These are phyloP conservation scores for Boeremia exigua DNA, from an alignment of 2,329 filamentous ascomycete species.

Conservation along the genomic window DNA sequence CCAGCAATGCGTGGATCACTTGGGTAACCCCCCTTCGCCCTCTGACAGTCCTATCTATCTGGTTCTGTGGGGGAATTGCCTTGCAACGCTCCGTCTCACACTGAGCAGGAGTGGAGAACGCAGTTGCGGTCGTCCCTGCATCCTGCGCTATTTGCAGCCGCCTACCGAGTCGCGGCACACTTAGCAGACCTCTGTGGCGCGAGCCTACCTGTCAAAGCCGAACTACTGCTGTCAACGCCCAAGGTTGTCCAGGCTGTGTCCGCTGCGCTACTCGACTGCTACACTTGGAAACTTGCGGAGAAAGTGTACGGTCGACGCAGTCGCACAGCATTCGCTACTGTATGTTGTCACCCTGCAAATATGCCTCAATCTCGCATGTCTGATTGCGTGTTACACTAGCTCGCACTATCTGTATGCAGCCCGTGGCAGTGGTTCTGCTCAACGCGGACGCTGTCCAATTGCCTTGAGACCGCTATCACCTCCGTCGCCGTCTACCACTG, in stretches of 20 bases:
- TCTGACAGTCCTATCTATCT: conserved; percentile 5
- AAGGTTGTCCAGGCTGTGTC: conserved; percentile 77
- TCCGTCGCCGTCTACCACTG: conserved; percentile 79
- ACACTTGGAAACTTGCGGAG: conserved; percentile 81
- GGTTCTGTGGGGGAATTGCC: neutral
- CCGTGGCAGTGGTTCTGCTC: conserved; percentile 98
- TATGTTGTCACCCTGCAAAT: conserved; percentile 55
- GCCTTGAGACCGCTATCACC: conserved; percentile 87
- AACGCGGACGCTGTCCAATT: conserved; percentile 92
- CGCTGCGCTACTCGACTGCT: conserved; percentile 81
- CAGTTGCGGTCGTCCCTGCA: conserved; percentile 89
- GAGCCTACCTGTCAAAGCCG: conserved; percentile 64
- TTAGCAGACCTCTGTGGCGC: conserved; percentile 63
- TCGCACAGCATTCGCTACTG: conserved; percentile 71
- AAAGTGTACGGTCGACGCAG: conserved; percentile 72
- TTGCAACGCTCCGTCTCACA: conserved; percentile 33
- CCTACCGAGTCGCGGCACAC: conserved; percentile 69
- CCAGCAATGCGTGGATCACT: conserved; percentile 87
- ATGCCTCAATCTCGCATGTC: conserved; percentile 27
- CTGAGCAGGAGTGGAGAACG: conserved; percentile 83
- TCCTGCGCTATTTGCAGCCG: conserved; percentile 80
- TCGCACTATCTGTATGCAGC: conserved; percentile 74
- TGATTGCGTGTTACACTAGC: conserved; percentile 53
- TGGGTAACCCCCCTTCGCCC: conserved; percentile 69
- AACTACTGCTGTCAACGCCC: conserved; percentile 74